Evolutionary conservation across 208 protist genomes (phyloP).

Genomic region (Trypanosoma scelopori): DNA sequence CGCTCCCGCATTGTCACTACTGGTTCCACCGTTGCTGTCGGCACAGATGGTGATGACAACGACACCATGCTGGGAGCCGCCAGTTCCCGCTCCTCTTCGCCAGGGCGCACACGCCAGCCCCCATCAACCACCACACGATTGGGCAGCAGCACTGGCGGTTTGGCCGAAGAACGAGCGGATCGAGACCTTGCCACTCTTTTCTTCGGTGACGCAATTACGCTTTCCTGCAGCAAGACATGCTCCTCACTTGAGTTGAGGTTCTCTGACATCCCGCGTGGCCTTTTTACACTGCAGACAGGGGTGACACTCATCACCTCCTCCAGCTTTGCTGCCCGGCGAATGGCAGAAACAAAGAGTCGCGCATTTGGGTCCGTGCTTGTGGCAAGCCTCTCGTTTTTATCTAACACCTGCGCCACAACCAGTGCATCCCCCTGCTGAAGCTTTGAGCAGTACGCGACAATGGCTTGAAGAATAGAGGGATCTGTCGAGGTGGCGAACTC

Average conservation of each 20-base stretch:
- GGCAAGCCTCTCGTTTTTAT: slow-evolving; percentile 46
- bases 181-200: neutral
- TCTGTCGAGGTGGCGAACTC: slow-evolving; percentile 70
- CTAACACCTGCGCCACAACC: slow-evolving; percentile 40
- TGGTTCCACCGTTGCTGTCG: slow-evolving; percentile 27
- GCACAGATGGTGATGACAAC: slow-evolving; percentile 37
- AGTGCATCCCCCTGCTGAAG: slow-evolving; percentile 65
- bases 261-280: slow-evolving; percentile 24
- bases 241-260: slow-evolving; percentile 7
- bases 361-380: slow-evolving; percentile 50
- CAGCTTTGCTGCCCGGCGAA: slow-evolving; percentile 74
- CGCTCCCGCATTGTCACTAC: slow-evolving; percentile 9
- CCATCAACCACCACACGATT: slow-evolving; percentile 56
- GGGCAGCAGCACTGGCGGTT: slow-evolving; percentile 32
- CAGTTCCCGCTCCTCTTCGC: neutral
- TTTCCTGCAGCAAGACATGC: neutral
- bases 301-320: slow-evolving; percentile 31
- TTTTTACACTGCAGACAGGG: slow-evolving; percentile 25
- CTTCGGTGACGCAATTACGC: neutral
- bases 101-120: slow-evolving; percentile 64
- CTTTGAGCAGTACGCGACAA: slow-evolving; percentile 69
- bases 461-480: slow-evolving; percentile 64
- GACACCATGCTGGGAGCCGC: slow-evolving; percentile 25
- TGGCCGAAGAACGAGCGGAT: slow-evolving; percentile 1
- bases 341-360: slow-evolving; percentile 49